Conservation (phyloP, 2,329 filamentous ascomycete genomes). For the Fusarium tuaranense region DNA sequence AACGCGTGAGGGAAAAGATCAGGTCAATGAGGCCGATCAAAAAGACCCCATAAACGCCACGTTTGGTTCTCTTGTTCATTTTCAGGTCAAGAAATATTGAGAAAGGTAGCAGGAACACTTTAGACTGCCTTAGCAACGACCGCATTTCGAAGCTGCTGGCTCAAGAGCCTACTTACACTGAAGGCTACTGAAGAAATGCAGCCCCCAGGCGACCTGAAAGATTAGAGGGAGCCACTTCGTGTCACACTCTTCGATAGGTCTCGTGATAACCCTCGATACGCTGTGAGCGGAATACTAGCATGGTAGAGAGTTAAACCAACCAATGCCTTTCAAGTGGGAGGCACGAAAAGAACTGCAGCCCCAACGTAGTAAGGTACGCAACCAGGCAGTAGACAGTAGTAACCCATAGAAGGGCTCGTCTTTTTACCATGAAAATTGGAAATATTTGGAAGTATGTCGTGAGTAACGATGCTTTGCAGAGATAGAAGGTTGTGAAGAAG, state of each 20-base stretch:
- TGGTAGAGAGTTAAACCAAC: constrained; percentile 1
- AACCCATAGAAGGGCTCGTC: constrained; percentile 21
- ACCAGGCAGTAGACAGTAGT: constrained; percentile 11
- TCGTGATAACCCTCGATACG: constrained; percentile 13
- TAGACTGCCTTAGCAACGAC: not conserved
- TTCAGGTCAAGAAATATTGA: constrained; percentile 25
- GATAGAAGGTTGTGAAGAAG: constrained; percentile 27
- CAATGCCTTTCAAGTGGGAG: constrained; percentile 31
- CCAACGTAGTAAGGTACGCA: constrained; percentile 15
- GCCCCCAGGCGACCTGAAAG: constrained; percentile 29
- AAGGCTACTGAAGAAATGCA: constrained; percentile 29
- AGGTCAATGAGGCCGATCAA: constrained; percentile 30
- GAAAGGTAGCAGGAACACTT: constrained; percentile 28
- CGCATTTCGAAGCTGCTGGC: not conserved
- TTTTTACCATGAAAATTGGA: constrained; percentile 22
- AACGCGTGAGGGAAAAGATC: constrained; percentile 27
- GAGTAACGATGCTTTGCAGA: constrained; percentile 26
- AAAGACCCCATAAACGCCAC: constrained; percentile 24
- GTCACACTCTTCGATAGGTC: constrained; percentile 18
- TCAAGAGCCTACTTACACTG: constrained; percentile 4
- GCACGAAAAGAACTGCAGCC: constrained; percentile 31
- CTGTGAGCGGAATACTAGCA: not conserved
- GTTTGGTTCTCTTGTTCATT: constrained; percentile 11
- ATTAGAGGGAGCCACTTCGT: constrained; percentile 20
- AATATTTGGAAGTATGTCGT: constrained; percentile 29